Base-by-base conservation (phyloP, 1,139 yeast species). In the Kodamaea ohmeri region DNA sequence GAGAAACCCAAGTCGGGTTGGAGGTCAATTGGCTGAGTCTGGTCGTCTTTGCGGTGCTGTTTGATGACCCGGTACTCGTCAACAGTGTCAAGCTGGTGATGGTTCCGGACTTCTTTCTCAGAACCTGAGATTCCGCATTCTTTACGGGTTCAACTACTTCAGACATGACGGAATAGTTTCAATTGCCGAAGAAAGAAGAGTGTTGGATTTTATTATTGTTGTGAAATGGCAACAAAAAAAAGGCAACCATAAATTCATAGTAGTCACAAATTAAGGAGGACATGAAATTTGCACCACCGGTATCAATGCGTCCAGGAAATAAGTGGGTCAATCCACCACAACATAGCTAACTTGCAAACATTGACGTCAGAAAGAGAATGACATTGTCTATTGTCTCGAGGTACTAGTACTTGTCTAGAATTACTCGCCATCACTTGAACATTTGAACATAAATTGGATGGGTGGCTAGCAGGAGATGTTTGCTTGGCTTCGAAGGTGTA, bases 1-100 rank as follows among this genome's bases (percentile, higher is more conserved):
- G 80, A 5, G 80, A 73, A 9, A 71, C 67, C 80, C 80, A 76
- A 5, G 61, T 53, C 18, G 63, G 57, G 32, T 64, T 58, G 25
- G 63, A 49, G 14, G 73, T 55, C 56, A 67, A 63, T 50, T 66
- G 57, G 53, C 68, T 69, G 52, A 70, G 65, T 44, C 59, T 58
- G 33, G 29, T 37, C 34, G 38, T 38, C 28, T 24, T 32, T 34
- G 30, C 38, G 33, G 30, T 39, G 21, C 38, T 25, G 15, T 35
- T 40, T n/a, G 32, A 17, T 12, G 42, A 29, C 3, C 21, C 33
- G n/a, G 33, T 12, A 16, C 37, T 22, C 2, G 30, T 15, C 25
- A 35, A 28, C 15, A 34, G 18, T 17, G 36, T 21, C 14, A 15
- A 20, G 32, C 39, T 28, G 28, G 27, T 39, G 22, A 34, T 25